Evolutionary conservation across 2,329 filamentous ascomycete genomes (phyloP).

Genomic region (Venturia pyrina): DNA sequence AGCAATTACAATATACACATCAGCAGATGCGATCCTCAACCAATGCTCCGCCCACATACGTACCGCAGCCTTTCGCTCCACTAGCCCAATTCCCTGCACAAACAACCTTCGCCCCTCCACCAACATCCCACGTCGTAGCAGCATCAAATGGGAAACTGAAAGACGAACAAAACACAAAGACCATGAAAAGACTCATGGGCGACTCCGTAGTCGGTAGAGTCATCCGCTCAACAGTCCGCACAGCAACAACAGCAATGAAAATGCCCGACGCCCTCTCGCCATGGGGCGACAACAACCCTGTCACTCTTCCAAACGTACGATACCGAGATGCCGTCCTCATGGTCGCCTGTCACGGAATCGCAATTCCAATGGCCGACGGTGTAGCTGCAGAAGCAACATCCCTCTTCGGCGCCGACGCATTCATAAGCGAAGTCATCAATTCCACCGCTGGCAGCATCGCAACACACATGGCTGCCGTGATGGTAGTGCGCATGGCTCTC

Average conservation of each 20-base stretch:
- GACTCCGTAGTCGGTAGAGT: background rate
- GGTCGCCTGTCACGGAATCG: background rate
- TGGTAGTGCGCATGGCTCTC: background rate
- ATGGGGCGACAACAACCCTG: conserved; percentile 31
- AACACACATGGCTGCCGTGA: background rate
- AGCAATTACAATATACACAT: background rate
- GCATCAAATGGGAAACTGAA: background rate
- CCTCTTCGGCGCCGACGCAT: background rate
- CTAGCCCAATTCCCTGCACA: background rate
- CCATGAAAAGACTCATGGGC: background rate
- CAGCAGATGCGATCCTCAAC: background rate
- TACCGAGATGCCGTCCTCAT: conserved; percentile 25
- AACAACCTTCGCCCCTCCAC: background rate
- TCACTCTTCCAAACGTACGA: conserved; percentile 29
- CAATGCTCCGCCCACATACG: background rate
- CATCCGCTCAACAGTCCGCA: conserved; percentile 23
- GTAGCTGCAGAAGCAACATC: background rate
- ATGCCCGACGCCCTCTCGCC: conserved; percentile 25
- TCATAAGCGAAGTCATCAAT: conserved; percentile 20
- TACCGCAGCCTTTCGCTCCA: background rate
- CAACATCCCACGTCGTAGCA: background rate
- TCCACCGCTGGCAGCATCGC: background rate
- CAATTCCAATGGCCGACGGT: background rate
- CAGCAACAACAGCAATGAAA: conserved; percentile 24
- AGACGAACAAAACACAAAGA: background rate